Evolutionary conservation across 495 filamentous ascomycete species (phyloP), one percentile per base, ranked within the genome.

Genomic region (Arthonia radiata): DNA sequence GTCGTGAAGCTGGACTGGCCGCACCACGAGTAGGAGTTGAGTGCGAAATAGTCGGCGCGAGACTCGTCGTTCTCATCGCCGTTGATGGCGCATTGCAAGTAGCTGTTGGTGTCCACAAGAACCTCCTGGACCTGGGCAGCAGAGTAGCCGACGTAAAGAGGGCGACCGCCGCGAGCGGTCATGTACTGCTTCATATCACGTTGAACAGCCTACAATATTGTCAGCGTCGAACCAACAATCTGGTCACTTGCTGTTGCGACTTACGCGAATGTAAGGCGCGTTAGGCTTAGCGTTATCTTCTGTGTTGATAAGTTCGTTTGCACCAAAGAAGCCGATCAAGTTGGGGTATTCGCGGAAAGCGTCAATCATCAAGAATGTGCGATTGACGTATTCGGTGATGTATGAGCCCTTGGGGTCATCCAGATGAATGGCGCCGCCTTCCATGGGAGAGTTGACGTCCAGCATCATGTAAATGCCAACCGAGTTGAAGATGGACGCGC

Each of bases 11-110:
- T 62, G 27, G 75, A 71, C 22, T 68, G 53, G 38, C 79, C 81
- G 39, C 83, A 94, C 83, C 83, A 94, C 21, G 72, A 76, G 60
- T 94, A 93, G 31, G 67, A 77, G 64, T 94, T 94, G 32, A 94
- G 57, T 25, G 81, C 83, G 40, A 93, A 91, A 52, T 93, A 64
- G 43, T 92, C 83, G 27, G 64, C 63, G 12, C 61, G 58, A 21
- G 75, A 79, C 39, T 79, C 76, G 27, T 80, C 76, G 24, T 54
- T 52, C 17, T 55, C 54, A 15, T 67, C 53, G 33, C 76, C 71
- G 29, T 63, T 45, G 17, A 71, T 57, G n/a, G 61, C 47, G 52
- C 83, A 94, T 41, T 74, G 65, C 39, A 93, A 61, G 53, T 91
- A 94, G 43, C 68, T 62, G 55, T 61, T 77, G 30, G 66, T 75